A percentile compares a stretch with the other conserved stretches of the same genome.
These are phyloP conservation scores for Penicillium lividum DNA, from an alignment of 495 filamentous ascomycete genomes.

Conservation along the genomic window DNA sequence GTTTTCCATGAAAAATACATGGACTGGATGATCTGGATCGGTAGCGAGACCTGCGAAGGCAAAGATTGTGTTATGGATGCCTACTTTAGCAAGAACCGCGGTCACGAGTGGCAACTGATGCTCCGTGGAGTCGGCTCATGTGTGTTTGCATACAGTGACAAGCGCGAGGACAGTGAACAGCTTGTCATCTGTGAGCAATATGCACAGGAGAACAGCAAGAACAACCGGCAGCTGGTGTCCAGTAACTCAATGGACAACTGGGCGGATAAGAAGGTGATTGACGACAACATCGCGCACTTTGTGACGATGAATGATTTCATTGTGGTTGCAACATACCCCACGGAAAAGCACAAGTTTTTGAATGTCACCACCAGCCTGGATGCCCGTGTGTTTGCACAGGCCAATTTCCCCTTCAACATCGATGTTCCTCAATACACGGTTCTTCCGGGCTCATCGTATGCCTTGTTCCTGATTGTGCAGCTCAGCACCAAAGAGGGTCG, in stretches of 20 bases:
- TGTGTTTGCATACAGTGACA: conserved; percentile 74
- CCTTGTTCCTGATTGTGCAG: conserved; percentile 88
- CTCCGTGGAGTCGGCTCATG: conserved; percentile 71
- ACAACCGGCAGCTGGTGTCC: conserved; percentile 66
- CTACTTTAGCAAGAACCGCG: conserved; percentile 71
- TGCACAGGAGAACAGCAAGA: conserved; percentile 57
- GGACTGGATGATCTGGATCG: conserved; percentile 91
- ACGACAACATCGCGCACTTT: conserved; percentile 75
- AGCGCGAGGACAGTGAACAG: conserved; percentile 56
- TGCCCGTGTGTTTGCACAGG: conserved; percentile 76
- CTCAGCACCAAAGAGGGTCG: conserved; percentile 59
- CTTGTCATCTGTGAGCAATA: conserved; percentile 82
- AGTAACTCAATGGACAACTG: conserved; percentile 60
- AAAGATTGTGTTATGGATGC: conserved; percentile 67
- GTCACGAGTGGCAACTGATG: conserved; percentile 70
- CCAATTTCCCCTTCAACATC: conserved; percentile 81
- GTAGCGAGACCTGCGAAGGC: conserved; percentile 57
- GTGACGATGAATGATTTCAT: conserved; percentile 95
- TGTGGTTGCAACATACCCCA: conserved; percentile 73
- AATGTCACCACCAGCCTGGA: conserved; percentile 82
- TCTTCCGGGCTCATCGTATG: conserved; percentile 87
- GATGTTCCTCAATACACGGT: conserved; percentile 83
- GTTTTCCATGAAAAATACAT: conserved; percentile 77
- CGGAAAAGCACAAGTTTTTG: conserved; percentile 64
- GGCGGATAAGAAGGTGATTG: conserved; percentile 55